Conservation (phyloP, 495 filamentous ascomycete genomes). For the Friedmanniomyces simplex region DNA sequence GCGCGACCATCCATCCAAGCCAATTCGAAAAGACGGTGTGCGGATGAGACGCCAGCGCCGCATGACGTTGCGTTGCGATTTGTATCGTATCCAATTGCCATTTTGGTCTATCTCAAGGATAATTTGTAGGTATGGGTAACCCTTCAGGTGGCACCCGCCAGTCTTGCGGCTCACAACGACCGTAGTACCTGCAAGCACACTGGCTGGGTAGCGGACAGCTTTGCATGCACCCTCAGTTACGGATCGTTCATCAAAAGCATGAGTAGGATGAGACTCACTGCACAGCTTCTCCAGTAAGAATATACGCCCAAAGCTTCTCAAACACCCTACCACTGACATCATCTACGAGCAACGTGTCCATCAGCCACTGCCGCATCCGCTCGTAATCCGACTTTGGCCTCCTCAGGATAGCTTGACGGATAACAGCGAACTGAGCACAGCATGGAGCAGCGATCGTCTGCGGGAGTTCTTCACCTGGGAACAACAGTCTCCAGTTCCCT, state of each 20-base stretch:
- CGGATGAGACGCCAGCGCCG: no score
- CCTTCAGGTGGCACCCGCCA: neutral
- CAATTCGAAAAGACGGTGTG: no score
- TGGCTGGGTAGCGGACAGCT: conserved; percentile 4
- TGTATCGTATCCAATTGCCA: no score
- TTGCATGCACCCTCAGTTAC: neutral
- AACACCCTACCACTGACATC: conserved; percentile 58
- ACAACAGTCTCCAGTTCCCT: conserved; percentile 28
- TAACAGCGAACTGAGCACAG: conserved; percentile 58
- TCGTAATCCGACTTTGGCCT: conserved; percentile 51
- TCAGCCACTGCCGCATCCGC: conserved; percentile 57
- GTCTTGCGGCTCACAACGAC: conserved; percentile 1
- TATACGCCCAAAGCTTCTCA: conserved; percentile 64
- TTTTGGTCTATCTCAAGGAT: neutral
- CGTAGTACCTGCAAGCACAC: conserved; percentile 8
- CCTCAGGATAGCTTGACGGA: conserved; percentile 33
- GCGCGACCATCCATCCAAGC: no score
- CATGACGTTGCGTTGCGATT: no score
- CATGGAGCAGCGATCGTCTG: conserved; percentile 39
- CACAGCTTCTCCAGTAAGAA: conserved; percentile 40
- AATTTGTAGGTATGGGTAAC: neutral
- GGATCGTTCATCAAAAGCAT: no score
- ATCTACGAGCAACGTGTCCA: conserved; percentile 51
- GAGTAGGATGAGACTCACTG: conserved; percentile 3
- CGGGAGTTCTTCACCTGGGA: conserved; percentile 41